Evolutionary conservation across 805 yeast species (phyloP), one percentile per base, ranked within the genome.

Genomic region (Myxozyma vanderwaltii): DNA sequence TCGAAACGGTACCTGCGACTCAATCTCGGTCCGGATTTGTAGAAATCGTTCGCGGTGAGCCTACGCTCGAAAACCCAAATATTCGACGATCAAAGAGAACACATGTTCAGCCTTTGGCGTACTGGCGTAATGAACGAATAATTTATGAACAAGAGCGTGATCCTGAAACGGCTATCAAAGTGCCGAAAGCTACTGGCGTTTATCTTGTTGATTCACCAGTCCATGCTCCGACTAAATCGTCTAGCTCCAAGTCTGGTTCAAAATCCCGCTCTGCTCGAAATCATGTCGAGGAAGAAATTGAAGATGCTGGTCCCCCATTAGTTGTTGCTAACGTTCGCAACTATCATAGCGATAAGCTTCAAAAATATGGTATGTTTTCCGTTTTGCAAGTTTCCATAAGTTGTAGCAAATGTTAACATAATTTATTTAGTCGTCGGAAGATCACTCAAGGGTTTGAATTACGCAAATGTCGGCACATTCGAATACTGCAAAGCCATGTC

Each of bases 51-150:
- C 54, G 46, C 12, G 29, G 26, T 12, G 33, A 23, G 17, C 24
- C 21, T 21, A 31, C 12, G 36, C 17, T 26, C 4, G 51, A 36
- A 19, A 46, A 54, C 17, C 38, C 53, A 10, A 35, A 41, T 33
- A 47, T 67, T 12, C 67, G 96, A 63, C 75, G 88, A 63, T 87
- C 96, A 0, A 77, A 79, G 33, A 78, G 96, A 67, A 81, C 82
- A 0, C 81, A 82, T 62, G 79, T 87, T 5, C 81, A 85, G 2
- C 92, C 96, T 0, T 74, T 90, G 63, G 91, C 89, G 1, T 88
- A 80, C 70, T 90, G 96, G 96, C 82, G 88, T 70, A 88, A 88
- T 68, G 96, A 90, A 72, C 77, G 83, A 60, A 81, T 87, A 31
- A 81, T 88, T 2, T 90, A 87, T 68, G 76, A 78, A 15, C 58